Base-by-base conservation (phyloP, 192 early-diverging fungal genomes). In the Diversispora epigaea region DNA sequence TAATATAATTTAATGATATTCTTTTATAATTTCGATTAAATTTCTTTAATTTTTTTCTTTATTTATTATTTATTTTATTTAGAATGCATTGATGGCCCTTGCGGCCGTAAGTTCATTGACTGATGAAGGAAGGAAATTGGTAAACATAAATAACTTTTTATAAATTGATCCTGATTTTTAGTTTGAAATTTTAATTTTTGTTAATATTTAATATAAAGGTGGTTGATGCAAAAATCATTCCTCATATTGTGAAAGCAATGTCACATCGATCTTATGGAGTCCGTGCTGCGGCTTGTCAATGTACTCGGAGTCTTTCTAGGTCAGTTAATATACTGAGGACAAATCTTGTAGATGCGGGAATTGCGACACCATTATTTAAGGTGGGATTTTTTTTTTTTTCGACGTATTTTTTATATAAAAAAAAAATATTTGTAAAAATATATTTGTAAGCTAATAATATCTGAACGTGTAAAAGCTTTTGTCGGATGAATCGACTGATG, bases 251-350 rank as follows among this genome's bases (percentile, higher is more conserved):
- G 6, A 39, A 73, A 4, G 88, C 88, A 32, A 80, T 96, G 75
- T 85, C 84, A 14, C 83, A 87, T 81, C 79, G 84, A 47, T 77
- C 78, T 21, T 77, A 82, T 21, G 78, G 81, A 21, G 80, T 96
- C 39, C 86, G 94, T 9, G 73, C 84, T 12, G 93, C 93, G 0
- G 92, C 93, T 11, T 95, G 93, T 73, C 86, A 91, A 74, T 94
- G 93, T 69, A 84, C 87, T n/a, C 81, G 88, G 52, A 90, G 88
- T 15, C 81, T 96, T 9, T 94, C 92, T 22, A 84, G 94, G 17
- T 89, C 86, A 57, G 89, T 93, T 11, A 90, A 88, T 67, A 85
- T 86, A 58, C 77, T 96, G 45, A 83, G 94, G 54, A 96, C 94
- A 1, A 83, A 81, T 47, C 82, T 95, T 11, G 88, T 95, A 12